Conservation (phyloP, 1,284 basidiomycete species). For the Ustilago xerochloae region DNA sequence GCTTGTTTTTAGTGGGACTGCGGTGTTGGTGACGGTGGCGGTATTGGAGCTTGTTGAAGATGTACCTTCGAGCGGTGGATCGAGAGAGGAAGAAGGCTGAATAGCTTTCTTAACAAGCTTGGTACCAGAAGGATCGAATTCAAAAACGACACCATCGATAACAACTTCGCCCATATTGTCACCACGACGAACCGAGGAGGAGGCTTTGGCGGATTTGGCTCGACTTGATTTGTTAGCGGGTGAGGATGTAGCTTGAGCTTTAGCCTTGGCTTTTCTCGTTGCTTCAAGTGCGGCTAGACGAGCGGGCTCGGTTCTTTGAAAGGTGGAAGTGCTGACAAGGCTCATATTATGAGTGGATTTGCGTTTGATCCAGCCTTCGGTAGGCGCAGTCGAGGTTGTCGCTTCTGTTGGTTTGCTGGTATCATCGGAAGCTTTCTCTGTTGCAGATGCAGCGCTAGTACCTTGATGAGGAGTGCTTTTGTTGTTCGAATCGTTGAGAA, state of each 20-base stretch:
- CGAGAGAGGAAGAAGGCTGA: constrained; percentile 24
- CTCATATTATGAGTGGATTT: constrained; percentile 60
- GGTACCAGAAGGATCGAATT: constrained; percentile 71
- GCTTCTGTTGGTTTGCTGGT: neutral
- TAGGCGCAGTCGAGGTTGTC: neutral
- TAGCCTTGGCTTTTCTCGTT: constrained; percentile 42
- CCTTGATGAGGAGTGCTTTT: neutral
- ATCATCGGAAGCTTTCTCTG: neutral
- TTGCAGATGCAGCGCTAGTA: neutral
- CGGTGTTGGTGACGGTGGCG: neutral
- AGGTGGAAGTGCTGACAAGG: constrained; percentile 56
- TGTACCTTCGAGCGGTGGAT: neutral
- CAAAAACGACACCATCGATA: constrained; percentile 71
- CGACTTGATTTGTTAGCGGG: neutral
- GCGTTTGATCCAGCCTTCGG: constrained; percentile 60
- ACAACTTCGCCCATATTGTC: constrained; percentile 69
- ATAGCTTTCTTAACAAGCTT: constrained; percentile 69
- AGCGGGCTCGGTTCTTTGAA: constrained; percentile 59
- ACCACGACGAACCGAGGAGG: constrained; percentile 48
- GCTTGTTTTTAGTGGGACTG: constrained; percentile 55
- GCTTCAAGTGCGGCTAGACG: constrained; percentile 56
- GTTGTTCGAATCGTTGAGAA: constrained; percentile 38
- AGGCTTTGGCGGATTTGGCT: constrained; percentile 7
- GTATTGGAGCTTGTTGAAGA: neutral
- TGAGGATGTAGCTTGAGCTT: constrained; percentile 13